phyloP scores from a whole-genome alignment of 768 basidiomycete species.

The Russula emetica region DNA sequence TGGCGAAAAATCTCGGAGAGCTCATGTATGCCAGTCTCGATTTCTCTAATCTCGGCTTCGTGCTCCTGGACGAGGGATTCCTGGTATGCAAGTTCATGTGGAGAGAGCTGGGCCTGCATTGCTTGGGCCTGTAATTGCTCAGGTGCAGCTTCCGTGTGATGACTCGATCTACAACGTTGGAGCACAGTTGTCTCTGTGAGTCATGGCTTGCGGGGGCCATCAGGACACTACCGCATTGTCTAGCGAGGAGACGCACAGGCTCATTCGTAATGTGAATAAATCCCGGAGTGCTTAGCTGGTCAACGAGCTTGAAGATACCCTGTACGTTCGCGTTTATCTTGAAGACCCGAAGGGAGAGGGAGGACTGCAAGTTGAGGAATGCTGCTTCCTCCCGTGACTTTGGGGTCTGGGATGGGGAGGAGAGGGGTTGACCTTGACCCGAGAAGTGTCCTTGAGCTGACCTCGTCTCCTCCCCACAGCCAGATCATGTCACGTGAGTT shows the following conservation, averaged over 20 bases:
- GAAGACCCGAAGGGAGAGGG: constrained; percentile 90
- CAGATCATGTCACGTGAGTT: too few species aligned
- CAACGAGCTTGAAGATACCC: constrained; percentile 93
- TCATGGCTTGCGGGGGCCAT: constrained; percentile 59
- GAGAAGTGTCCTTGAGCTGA: too few species aligned
- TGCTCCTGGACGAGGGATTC: constrained; percentile 93
- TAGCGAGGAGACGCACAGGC: constrained; percentile 56
- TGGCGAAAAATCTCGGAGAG: constrained; percentile 95
- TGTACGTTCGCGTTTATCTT: constrained; percentile 98
- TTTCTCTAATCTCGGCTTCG: constrained; percentile 91
- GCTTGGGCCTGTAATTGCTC: constrained; percentile 67
- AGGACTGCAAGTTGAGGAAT: constrained; percentile 72
- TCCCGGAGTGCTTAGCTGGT: constrained; percentile 90
- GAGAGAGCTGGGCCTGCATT: constrained; percentile 70
- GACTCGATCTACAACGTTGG: constrained; percentile 6
- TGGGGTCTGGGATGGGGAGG: constrained; percentile 32
- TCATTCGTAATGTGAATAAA: constrained; percentile 72
- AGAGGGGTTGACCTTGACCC: too few species aligned
- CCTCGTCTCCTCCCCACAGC: too few species aligned
- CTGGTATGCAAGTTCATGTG: constrained; percentile 91
- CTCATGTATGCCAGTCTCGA: constrained; percentile 95
- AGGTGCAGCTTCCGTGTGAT: constrained; percentile 38
- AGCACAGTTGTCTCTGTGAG: constrained; percentile 66
- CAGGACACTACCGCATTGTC: not conserved
- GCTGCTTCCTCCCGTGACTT: constrained; percentile 61